phyloP scores from a whole-genome alignment of 2,329 filamentous ascomycete genomes.

The Orbilia blumenaviensis region DNA sequence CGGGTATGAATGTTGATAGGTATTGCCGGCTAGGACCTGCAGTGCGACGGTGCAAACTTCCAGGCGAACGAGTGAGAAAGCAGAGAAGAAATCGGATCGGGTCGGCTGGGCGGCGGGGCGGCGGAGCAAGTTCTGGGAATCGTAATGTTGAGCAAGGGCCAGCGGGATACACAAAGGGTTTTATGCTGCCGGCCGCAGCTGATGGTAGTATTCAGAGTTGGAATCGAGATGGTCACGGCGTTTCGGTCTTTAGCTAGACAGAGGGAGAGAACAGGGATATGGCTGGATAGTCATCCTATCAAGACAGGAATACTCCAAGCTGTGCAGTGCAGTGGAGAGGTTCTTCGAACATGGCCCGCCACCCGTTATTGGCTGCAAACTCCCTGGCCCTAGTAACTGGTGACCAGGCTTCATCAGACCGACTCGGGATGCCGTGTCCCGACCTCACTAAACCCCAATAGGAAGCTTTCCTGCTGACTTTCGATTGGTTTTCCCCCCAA shows the following conservation, averaged over 20 bases:
- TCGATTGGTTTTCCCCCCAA: neutral
- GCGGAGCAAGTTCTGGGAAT: neutral
- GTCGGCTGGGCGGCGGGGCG: neutral
- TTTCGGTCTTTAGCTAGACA: neutral
- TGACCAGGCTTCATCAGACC: constrained; percentile 17
- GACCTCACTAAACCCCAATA: neutral
- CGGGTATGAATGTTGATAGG: constrained; percentile 1
- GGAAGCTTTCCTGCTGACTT: constrained; percentile 10
- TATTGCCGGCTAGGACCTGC: constrained; percentile 2
- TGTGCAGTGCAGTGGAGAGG: constrained; percentile 9
- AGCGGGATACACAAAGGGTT: neutral
- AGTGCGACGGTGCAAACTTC: constrained; percentile 7
- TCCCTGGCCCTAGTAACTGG: neutral
- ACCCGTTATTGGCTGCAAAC: constrained; percentile 7
- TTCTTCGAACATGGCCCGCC: neutral
- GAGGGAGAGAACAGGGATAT: constrained; percentile 2
- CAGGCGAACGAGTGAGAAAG: neutral
- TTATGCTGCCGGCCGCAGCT: neutral
- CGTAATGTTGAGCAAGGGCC: neutral
- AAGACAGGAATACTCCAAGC: neutral
- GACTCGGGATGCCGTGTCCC: constrained; percentile 13
- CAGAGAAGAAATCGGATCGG: neutral
- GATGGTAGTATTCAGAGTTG: neutral
- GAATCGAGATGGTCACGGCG: neutral
- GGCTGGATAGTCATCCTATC: constrained; percentile 1